Percentiles rank a stretch among this genome's conserved stretches.
Evolutionary conservation across 768 basidiomycete genomes (phyloP).

Genomic region (Boletus rex-veris): DNA sequence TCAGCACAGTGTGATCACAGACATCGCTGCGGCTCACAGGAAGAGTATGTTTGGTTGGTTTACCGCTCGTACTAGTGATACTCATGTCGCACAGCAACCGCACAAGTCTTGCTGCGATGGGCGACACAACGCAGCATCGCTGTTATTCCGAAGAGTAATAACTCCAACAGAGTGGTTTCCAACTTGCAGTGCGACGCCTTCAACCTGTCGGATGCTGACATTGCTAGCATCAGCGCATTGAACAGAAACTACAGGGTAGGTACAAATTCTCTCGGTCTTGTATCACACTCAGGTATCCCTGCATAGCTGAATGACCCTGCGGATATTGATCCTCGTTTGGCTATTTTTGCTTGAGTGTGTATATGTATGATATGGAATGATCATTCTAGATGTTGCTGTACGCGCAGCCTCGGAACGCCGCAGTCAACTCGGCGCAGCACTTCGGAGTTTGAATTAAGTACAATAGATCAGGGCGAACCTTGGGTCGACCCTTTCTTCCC

Average conservation of each 20-base stretch:
- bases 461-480: constrained; percentile 13
- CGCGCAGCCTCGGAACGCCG: not conserved
- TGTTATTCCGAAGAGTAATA: constrained; percentile 72
- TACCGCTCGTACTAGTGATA: not conserved
- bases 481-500: constrained; percentile 3
- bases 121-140: constrained; percentile 70
- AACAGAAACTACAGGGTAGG: constrained; percentile 63
- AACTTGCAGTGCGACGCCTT: constrained; percentile 48
- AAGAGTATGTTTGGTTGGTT: constrained; percentile 42
- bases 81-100: constrained; percentile 30
- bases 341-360: constrained; percentile 60
- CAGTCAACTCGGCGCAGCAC: constrained; percentile 31
- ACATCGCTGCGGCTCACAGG: constrained; percentile 45
- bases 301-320: constrained; percentile 66
- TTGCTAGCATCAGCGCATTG: constrained; percentile 53
- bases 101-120: constrained; percentile 78
- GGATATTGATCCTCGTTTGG: constrained; percentile 60
- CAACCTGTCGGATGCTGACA: constrained; percentile 54
- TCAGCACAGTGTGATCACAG: constrained; percentile 41
- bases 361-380: not conserved
- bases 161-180: constrained; percentile 34
- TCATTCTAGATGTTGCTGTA: not conserved
- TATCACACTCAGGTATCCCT: constrained; percentile 3
- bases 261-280: constrained; percentile 2
- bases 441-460: constrained; percentile 42